Evolutionary conservation across 495 filamentous ascomycete species (phyloP).

Genomic region (Sporormia fimetaria): DNA sequence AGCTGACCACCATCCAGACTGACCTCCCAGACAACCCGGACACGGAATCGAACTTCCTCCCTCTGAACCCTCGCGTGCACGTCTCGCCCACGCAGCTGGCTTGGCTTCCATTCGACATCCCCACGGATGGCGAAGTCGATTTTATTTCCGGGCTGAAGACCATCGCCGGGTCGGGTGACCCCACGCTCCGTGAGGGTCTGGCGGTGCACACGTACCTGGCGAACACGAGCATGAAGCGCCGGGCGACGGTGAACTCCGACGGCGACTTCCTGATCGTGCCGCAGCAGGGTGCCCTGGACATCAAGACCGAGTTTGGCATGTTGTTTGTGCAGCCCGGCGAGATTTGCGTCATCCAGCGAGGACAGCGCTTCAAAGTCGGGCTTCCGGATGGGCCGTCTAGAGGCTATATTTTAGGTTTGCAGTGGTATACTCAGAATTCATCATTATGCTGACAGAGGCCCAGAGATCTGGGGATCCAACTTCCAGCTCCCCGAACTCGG

Average conservation of each 20-base stretch:
- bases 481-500: conserved; percentile 43
- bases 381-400: conserved; percentile 38
- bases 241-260: conserved; percentile 41
- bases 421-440: not conserved
- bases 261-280: conserved; percentile 41
- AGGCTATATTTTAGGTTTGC: conserved; percentile 35
- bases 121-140: conserved; percentile 32
- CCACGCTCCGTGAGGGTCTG: conserved; percentile 40
- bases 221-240: conserved; percentile 39
- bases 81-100: conserved; percentile 47
- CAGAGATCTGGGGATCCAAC: conserved; percentile 40
- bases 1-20: conserved; percentile 28
- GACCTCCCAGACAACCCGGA: conserved; percentile 38
- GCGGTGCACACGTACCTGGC: conserved; percentile 39
- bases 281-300: conserved; percentile 39
- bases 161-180: conserved; percentile 40
- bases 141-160: conserved; percentile 41
- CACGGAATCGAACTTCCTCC: conserved; percentile 38
- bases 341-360: conserved; percentile 39
- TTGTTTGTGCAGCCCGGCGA: conserved; percentile 41
- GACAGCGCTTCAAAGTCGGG: conserved; percentile 39
- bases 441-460: not conserved
- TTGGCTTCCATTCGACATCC: conserved; percentile 41
- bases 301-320: conserved; percentile 42
- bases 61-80: conserved; percentile 44